A percentile compares a stretch with the other conserved stretches of the same genome.
Conservation (phyloP, 352 stramenopile species). For the Pythium volutum region DNA sequence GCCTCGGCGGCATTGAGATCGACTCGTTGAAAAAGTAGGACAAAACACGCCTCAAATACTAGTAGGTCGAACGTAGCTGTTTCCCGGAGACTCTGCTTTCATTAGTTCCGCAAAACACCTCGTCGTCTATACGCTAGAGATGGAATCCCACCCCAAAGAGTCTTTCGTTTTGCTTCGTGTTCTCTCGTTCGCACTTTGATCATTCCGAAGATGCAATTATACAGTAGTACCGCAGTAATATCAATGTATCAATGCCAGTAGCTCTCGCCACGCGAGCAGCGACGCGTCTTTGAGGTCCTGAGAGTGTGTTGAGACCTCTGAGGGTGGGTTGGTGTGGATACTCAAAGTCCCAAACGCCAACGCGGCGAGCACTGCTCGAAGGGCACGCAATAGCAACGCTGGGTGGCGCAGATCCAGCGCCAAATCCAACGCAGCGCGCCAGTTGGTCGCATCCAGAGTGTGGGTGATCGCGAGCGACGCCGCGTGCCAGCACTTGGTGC, state of each 20-base stretch:
- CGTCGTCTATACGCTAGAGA: too few relatives aligned
- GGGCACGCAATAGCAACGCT: slow-evolving; percentile 31
- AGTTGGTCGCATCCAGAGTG: slow-evolving; percentile 30
- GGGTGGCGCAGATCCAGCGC: slow-evolving; percentile 32
- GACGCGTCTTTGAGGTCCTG: not conserved
- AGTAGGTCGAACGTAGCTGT: not conserved
- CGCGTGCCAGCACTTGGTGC: slow-evolving; percentile 36
- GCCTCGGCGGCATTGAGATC: slow-evolving; percentile 62
- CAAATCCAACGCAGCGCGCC: slow-evolving; percentile 29
- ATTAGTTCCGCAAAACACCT: too few relatives aligned
- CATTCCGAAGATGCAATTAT: too few relatives aligned
- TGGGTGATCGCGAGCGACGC: slow-evolving; percentile 30
- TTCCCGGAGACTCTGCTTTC: too few relatives aligned
- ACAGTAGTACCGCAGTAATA: too few relatives aligned
- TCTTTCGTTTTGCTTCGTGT: too few relatives aligned
- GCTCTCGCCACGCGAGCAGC: slow-evolving; percentile 5
- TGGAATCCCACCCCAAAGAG: too few relatives aligned
- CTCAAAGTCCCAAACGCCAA: too few relatives aligned
- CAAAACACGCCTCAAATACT: too few relatives aligned
- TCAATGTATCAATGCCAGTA: not conserved
- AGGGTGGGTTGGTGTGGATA: too few relatives aligned
- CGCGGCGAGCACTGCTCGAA: slow-evolving; percentile 26
- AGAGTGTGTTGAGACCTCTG: too few relatives aligned
- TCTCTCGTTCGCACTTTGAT: too few relatives aligned
- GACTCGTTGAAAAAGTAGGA: slow-evolving; percentile 19